Evolutionary conservation across 805 yeast genomes (phyloP), one percentile per base, ranked within the genome.

Genomic region (Hanseniaspora valbyensis): DNA sequence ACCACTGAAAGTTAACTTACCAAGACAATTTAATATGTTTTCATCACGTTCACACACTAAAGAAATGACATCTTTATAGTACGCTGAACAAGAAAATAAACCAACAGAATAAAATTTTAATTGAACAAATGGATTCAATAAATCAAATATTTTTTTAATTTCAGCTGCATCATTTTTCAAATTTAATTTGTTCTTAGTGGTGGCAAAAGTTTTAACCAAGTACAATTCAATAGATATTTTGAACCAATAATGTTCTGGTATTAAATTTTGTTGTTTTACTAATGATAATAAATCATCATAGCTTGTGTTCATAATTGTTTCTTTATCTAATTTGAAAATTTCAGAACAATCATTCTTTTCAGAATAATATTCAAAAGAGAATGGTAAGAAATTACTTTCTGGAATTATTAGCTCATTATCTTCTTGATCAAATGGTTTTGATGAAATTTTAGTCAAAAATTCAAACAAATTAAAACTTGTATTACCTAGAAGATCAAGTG

Each of bases 31-130:
- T 59, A 87, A 70, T 14, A 84, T 67, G 54, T 80, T 76, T 6
- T 94, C 81, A 58, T 85, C 89, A 1, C 78, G 69, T 54, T 82
- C 88, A 57, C 84, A 78, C 12, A 88, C 67, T 50, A 77, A 71
- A 12, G 86, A 73, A 6, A n/a, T n/a, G 82, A 77, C 21, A 83
- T 74, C 50, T 71, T 76, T 41, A 76, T 75, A 44, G 80, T 78
- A 6, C 54, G 74, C 75, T 50, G 77, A 71, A 40, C 80, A 73
- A 18, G 80, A 73, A 2, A 79, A 70, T 55, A 80, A 77, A 0
- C 84, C 83, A 42, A 83, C 69, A 1, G 94, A 77, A 48, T 76
- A 66, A 57, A 85, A 76, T 61, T 86, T 84, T 43, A 80, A 69
- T 21, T 76, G 71, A 5, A 83, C 71, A 16, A 88, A 69, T 52